Evolutionary conservation across 108 stramenopile genomes (phyloP), one percentile per base, ranked within the genome.

Genomic region (Conticribra guillardii): DNA sequence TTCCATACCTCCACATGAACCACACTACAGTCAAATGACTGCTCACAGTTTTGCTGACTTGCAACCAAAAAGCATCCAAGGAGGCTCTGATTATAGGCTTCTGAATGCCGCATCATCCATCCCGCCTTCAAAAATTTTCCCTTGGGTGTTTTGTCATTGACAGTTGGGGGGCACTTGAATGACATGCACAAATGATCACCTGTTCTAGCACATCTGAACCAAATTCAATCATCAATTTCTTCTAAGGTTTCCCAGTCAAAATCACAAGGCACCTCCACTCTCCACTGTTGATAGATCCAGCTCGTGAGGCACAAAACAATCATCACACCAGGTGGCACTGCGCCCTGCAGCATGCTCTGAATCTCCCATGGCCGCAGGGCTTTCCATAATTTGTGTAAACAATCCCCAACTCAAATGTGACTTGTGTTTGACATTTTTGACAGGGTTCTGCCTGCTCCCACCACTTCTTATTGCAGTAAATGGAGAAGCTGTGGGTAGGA

Each of bases 361-460:
- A 71, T 27, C 60, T 32, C 17, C n/a, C n/a, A n/a, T n/a, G n/a
- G n/a, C 60, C 48, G 19, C 60, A 60, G 64, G 54, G 46, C n/a
- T 7, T 27, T 16, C 53, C 70, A 62, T 15, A 51, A n/a, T 65
- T 52, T 9, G 70, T 17, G 70, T 60, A 62, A 17, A 31, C 29
- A 44, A 71, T 61, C 22, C 70, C 60, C 2, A 47, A 71, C 49
- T 34, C 22, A 24, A 27, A 71, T 0, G 70, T 71, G 51, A 71
- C 60, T 51, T 3, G 21, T 45, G 19, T 71, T 71, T 26, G 70
- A 71, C 70, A 71, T 28, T 50, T 47, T 29, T 31, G 60, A 64
- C 70, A 71, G 1, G 53, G 70, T 0, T 16, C 31, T n/a, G 2
- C 70, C 70, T 48, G 62, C 31, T 60, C 26, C 70, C 60, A 71